phyloP scores from a whole-genome alignment of 441 rosid species.

The Hypseocharis bilobata region DNA sequence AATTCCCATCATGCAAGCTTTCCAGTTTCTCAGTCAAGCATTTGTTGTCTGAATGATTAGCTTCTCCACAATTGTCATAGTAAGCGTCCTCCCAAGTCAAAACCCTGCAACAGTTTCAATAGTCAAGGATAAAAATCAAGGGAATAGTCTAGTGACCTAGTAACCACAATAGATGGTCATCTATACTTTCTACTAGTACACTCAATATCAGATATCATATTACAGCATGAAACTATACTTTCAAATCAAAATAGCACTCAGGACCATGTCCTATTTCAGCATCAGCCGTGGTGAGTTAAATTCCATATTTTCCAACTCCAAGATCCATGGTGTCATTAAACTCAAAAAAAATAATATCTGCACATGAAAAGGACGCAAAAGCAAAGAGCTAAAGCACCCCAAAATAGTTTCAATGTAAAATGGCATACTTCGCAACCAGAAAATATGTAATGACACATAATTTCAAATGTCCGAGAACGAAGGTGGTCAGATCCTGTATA shows the following conservation, averaged over 20 bases:
- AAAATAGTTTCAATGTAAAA: neutral
- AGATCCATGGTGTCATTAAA: neutral
- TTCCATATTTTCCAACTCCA: neutral
- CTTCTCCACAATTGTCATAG: conserved; percentile 40
- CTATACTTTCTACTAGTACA: neutral
- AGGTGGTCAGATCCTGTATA: too few relatives aligned
- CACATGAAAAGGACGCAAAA: neutral
- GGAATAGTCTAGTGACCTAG: neutral
- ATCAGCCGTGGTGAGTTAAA: neutral
- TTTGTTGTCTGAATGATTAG: conserved; percentile 31
- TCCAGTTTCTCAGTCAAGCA: conserved; percentile 31
- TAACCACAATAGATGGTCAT: neutral
- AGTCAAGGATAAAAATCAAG: conserved; percentile 8
- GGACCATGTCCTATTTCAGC: neutral
- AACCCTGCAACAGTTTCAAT: conserved; percentile 47
- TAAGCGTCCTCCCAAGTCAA: conserved; percentile 82
- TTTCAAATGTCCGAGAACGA: too few relatives aligned
- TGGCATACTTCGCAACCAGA: neutral
- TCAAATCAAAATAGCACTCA: neutral
- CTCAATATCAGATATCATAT: neutral
- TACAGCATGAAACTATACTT: neutral
- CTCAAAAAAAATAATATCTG: neutral
- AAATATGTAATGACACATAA: neutral
- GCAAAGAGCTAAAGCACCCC: neutral
- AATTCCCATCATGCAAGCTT: conserved; percentile 31